Conservation (phyloP, 768 basidiomycete genomes). For the Pleurotus djamor region DNA sequence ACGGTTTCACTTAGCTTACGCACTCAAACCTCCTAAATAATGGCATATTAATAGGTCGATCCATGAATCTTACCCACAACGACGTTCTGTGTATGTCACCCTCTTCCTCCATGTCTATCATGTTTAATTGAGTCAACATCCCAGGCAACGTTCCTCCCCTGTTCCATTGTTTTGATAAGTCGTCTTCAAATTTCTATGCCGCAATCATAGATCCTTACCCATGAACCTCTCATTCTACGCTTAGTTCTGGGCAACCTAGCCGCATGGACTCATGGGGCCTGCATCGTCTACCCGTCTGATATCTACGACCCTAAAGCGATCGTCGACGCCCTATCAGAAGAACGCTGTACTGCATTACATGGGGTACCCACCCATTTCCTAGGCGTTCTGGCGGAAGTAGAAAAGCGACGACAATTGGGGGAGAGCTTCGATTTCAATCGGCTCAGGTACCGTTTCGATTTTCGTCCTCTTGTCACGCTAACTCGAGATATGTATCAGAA, state of each 20-base stretch:
- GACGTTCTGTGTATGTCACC: conserved; percentile 65
- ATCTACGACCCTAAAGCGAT: conserved; percentile 62
- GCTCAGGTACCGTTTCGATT: conserved; percentile 48
- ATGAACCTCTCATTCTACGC: conserved; percentile 36
- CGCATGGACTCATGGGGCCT: conserved; percentile 71
- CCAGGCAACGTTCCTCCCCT: conserved; percentile 81
- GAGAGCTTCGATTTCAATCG: conserved; percentile 43
- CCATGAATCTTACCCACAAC: conserved; percentile 63
- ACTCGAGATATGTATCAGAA: background rate
- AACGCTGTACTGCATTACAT: conserved; percentile 76
- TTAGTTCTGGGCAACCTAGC: conserved; percentile 82
- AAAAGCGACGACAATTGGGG: conserved; percentile 45
- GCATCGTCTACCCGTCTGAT: conserved; percentile 73
- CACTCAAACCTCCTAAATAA: conserved; percentile 83
- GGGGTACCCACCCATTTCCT: conserved; percentile 88
- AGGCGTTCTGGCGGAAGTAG: conserved; percentile 68
- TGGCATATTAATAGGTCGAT: conserved; percentile 62
- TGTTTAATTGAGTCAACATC: conserved; percentile 1
- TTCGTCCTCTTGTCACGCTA: background rate
- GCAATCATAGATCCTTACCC: conserved; percentile 13
- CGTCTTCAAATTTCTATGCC: conserved; percentile 9
- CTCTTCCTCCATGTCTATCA: background rate
- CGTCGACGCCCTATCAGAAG: conserved; percentile 66
- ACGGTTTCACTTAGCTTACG: conserved; percentile 51
- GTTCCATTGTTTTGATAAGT: conserved; percentile 92